Conservation (phyloP, 176 grass and related monocot species). For the Paspalum notatum region DNA sequence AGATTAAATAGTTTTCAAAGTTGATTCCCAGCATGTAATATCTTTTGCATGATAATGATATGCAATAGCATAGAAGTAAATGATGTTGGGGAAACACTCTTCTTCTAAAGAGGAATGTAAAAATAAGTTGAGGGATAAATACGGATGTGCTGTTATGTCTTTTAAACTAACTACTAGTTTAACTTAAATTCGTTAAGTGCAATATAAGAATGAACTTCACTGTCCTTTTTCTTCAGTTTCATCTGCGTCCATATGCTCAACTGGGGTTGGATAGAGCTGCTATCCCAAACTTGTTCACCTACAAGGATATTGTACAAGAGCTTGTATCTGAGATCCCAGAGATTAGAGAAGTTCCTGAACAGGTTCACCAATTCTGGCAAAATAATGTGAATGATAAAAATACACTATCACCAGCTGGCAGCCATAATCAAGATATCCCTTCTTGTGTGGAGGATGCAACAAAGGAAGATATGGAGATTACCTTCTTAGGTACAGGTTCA, state of each 20-base stretch:
- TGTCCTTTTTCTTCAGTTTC: slow-evolving; percentile 64
- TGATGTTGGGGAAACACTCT: neutral
- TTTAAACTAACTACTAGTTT: slow-evolving; percentile 21
- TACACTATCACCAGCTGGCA: slow-evolving; percentile 41
- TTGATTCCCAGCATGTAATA: neutral
- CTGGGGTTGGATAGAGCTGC: slow-evolving; percentile 83
- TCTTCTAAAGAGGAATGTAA: neutral
- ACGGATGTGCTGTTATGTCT: neutral
- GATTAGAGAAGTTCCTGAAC: slow-evolving; percentile 70
- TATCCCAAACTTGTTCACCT: slow-evolving; percentile 60
- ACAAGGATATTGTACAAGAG: slow-evolving; percentile 75
- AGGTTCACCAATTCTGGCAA: slow-evolving; percentile 65
- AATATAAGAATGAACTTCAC: neutral
- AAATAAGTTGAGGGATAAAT: neutral
- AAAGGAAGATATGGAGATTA: slow-evolving; percentile 93
- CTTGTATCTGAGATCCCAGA: slow-evolving; percentile 85
- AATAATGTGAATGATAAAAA: slow-evolving; percentile 37
- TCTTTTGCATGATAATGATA: neutral
- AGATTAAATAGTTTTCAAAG: slow-evolving; percentile 1
- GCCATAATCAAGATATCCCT: slow-evolving; percentile 49
- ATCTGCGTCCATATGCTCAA: slow-evolving; percentile 81
- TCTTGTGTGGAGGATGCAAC: slow-evolving; percentile 70
- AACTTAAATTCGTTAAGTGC: slow-evolving; percentile 28
- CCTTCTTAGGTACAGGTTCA: slow-evolving; percentile 89
- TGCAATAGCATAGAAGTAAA: neutral